Base-by-base conservation (phyloP, 768 basidiomycete species). In the Krasilnikovozyma curviuscula region DNA sequence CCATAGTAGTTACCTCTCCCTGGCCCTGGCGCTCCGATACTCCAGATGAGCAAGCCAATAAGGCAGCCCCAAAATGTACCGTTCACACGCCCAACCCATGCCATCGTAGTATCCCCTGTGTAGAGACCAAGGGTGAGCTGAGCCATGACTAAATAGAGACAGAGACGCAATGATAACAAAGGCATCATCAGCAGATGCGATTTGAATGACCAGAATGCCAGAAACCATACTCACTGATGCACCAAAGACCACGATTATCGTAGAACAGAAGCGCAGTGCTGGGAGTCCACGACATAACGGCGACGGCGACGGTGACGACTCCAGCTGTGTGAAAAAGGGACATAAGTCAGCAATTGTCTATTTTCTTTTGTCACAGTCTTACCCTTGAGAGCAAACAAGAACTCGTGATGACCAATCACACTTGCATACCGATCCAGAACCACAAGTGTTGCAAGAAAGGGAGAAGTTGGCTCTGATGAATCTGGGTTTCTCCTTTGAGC, bases 171-270 rank as follows among this genome's bases (percentile, higher is more conserved):
- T 47, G 5, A 52, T 10, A 16, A 35, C 41, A 29, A 30, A 28
- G 24, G 41, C 28, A 13, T n/a, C n/a, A 28, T 6, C 8, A 16
- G 28, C 16, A 28, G n/a, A 21, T 30, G 24, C 7, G 4, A 29
- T 10, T 13, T 29, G 5, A 13, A 40, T 54, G 27, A 37, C 46
- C 25, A 32, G 8, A 44, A n/a, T 21, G 10, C n/a, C 49, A 43
- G 4, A 23, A 5, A 33, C 30, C 33, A 21, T 28, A 21, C n/a
- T 21, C 73, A 57, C 48, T 81, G 76, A 81, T 69, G 9, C 69
- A 79, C 81, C 81, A 83, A 3, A 77, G 70, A 56, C 76, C 75
- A 46, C 73, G 68, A 49, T 81, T 74, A 29, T 64, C 79, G 78
- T 44, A 18, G 40, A 48, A 23, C 30, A 43, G 1, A 16, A 14